Conservation (phyloP, 805 yeast species). For the Barnettozyma vustinii region DNA sequence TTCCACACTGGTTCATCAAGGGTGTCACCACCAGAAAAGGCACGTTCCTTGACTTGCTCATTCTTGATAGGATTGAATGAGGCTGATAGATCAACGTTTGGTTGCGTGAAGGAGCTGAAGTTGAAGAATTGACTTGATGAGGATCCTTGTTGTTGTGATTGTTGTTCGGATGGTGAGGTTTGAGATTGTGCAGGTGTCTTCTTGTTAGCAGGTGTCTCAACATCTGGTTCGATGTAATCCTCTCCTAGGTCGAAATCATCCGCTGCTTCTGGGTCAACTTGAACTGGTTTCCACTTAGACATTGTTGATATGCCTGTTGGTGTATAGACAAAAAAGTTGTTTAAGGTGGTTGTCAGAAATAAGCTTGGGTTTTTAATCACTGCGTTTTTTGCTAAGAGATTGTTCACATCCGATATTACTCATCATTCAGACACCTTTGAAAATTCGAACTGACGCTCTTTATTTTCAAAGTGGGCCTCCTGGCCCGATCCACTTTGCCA, state of each 20-base stretch:
- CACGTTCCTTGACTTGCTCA: conserved; percentile 24
- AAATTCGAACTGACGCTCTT: conserved; percentile 16
- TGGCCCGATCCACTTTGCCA: conserved; percentile 16
- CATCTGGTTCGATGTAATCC: conserved; percentile 25
- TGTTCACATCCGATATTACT: conserved; percentile 26
- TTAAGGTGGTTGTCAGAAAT: conserved; percentile 23
- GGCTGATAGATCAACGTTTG: conserved; percentile 28
- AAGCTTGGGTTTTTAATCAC: conserved; percentile 28
- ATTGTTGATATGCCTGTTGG: background rate
- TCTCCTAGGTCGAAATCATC: conserved; percentile 26
- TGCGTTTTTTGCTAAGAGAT: conserved; percentile 25
- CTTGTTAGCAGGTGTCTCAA: conserved; percentile 5
- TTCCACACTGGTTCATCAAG: conserved; percentile 62
- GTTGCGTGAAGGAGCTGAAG: conserved; percentile 24
- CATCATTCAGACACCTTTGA: conserved; percentile 21
- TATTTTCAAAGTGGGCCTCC: conserved; percentile 10
- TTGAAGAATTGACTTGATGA: conserved; percentile 21
- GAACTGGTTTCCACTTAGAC: conserved; percentile 25
- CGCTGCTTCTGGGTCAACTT: conserved; percentile 23
- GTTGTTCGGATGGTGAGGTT: background rate
- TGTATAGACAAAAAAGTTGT: conserved; percentile 2
- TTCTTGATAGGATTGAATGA: conserved; percentile 28
- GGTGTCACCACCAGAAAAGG: conserved; percentile 60
- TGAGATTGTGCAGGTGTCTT: conserved; percentile 3
- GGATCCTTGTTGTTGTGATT: conserved; percentile 1